phyloP scores from a whole-genome alignment of 768 basidiomycete species.

The Suillus luteus region DNA sequence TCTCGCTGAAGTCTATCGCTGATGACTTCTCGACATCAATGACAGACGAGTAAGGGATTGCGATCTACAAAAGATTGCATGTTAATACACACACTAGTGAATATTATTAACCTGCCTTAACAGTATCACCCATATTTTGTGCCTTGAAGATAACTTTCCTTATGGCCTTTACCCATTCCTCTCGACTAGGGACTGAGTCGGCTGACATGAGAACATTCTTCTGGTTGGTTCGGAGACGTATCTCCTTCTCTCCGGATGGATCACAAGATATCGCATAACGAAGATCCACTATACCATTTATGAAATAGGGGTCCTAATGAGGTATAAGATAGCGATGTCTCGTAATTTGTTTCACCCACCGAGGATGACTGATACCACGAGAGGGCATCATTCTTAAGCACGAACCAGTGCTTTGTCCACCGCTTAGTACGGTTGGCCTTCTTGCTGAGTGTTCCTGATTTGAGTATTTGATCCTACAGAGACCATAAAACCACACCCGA shows the following conservation, averaged over 20 bases:
- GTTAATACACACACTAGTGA: neutral
- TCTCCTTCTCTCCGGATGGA: constrained; percentile 70
- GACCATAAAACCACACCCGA: constrained; percentile 15
- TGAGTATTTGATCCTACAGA: constrained; percentile 82
- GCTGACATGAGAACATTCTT: constrained; percentile 71
- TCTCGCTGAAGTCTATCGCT: constrained; percentile 95
- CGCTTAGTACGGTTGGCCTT: constrained; percentile 87
- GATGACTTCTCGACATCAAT: constrained; percentile 86
- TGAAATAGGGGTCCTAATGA: constrained; percentile 92
- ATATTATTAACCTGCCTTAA: constrained; percentile 61
- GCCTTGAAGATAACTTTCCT: constrained; percentile 93
- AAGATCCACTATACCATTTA: constrained; percentile 93
- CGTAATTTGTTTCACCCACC: constrained; percentile 38
- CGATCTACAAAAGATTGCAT: constrained; percentile 56
- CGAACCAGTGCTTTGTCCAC: constrained; percentile 95
- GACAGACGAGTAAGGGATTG: constrained; percentile 89
- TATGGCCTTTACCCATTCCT: constrained; percentile 96
- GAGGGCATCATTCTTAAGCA: constrained; percentile 92
- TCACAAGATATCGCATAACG: constrained; percentile 94
- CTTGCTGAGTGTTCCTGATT: constrained; percentile 89
- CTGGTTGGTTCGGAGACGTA: constrained; percentile 83
- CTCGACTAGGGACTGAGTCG: constrained; percentile 79
- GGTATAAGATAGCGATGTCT: constrained; percentile 12
- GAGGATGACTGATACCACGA: constrained; percentile 97
- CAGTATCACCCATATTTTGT: constrained; percentile 94